Conservation (phyloP, 305 asterid genomes). For the Solanum hybrid region DNA sequence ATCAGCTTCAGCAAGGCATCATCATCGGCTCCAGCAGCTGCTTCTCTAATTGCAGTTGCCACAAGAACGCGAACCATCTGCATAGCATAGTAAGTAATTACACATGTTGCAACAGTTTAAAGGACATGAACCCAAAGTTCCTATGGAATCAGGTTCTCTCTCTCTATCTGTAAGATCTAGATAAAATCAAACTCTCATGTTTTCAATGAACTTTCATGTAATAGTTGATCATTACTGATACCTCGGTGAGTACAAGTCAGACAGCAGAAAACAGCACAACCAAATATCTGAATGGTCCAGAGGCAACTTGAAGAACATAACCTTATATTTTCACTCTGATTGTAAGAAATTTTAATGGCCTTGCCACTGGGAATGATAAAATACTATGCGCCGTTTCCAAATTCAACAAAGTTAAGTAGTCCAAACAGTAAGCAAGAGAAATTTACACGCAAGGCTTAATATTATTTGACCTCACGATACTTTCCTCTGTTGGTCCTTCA, state of each 20-base stretch:
- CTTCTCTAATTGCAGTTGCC: slow-evolving; percentile 85
- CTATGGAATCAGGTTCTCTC: not conserved
- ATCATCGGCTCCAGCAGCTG: slow-evolving; percentile 89
- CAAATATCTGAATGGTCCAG: not conserved
- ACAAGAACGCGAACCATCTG: slow-evolving; percentile 98
- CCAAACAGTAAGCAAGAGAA: not conserved
- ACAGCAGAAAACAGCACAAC: not conserved
- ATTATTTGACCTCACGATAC: not conserved
- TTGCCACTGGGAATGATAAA: not conserved
- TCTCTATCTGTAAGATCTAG: not conserved
- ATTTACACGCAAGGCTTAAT: not conserved
- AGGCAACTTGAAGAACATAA: not conserved
- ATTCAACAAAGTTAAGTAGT: not conserved
- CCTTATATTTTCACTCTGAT: not conserved
- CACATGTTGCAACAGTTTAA: not conserved
- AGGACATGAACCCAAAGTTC: not conserved
- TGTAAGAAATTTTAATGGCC: not conserved
- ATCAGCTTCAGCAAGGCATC: slow-evolving; percentile 69
- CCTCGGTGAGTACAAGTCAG: not conserved
- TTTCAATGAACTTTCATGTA: not conserved
- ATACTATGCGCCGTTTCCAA: not conserved
- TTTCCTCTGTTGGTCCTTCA: not conserved
- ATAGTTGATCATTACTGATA: not conserved
- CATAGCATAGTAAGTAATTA: not conserved
- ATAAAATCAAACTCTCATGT: not conserved